These are phyloP conservation scores for Hypoxylon trugodes DNA, from an alignment of 495 filamentous ascomycete genomes.

Conservation along the genomic window DNA sequence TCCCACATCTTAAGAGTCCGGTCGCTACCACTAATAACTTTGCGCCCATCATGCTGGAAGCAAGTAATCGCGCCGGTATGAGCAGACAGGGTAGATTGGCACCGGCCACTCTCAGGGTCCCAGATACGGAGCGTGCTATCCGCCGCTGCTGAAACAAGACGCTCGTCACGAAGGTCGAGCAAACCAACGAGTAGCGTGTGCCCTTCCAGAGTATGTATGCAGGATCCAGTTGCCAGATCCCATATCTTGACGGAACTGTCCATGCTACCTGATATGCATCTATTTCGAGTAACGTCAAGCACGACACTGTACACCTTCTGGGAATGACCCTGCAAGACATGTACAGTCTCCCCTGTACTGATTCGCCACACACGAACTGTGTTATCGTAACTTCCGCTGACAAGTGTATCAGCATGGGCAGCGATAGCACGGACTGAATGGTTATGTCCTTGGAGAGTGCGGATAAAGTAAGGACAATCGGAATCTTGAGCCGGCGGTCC, in stretches of 20 bases:
- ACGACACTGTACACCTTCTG: slow-evolving; percentile 99
- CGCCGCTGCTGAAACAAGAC: slow-evolving; percentile 92
- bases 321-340: slow-evolving; percentile 86
- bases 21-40: slow-evolving; percentile 96
- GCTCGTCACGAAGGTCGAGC: slow-evolving; percentile 84
- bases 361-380: slow-evolving; percentile 98
- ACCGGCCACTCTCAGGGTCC: slow-evolving; percentile 94
- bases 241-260: slow-evolving; percentile 98
- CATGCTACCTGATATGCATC: slow-evolving; percentile 98
- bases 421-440: slow-evolving; percentile 99
- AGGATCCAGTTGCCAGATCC: slow-evolving; percentile 89
- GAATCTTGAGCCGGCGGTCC: slow-evolving; percentile 78
- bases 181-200: slow-evolving; percentile 94
- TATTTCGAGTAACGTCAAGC: slow-evolving; percentile 87
- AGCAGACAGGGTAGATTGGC: slow-evolving; percentile 86
- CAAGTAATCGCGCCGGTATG: slow-evolving; percentile 98
- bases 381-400: slow-evolving; percentile 98
- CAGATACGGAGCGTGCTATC: slow-evolving; percentile 96
- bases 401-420: slow-evolving; percentile 92
- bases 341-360: slow-evolving; percentile 88
- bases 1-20: slow-evolving; percentile 99
- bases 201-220: slow-evolving; percentile 90
- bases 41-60: slow-evolving; percentile 97
- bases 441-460: slow-evolving; percentile 82
- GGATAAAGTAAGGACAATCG: slow-evolving; percentile 93